Evolutionary conservation across 2,329 filamentous ascomycete genomes (phyloP).

Genomic region (Neonectria ditissima): DNA sequence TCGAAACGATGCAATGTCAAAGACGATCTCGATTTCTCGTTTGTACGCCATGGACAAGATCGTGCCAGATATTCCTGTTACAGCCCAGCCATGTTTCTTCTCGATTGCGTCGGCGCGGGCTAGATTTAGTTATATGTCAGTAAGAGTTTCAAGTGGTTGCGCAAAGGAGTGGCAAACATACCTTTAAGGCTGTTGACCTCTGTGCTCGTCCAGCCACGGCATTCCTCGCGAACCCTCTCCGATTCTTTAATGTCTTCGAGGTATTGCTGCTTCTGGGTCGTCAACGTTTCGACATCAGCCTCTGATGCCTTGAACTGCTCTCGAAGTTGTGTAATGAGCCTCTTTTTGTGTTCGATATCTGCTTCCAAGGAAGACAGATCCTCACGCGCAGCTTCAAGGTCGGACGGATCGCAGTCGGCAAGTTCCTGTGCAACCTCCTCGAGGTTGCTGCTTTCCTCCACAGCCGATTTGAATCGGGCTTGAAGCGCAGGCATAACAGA

Average conservation of each 20-base stretch:
- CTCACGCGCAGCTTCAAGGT: conserved; percentile 79
- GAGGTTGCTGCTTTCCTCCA: conserved; percentile 73
- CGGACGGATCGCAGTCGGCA: conserved; percentile 82
- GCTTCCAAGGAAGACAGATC: conserved; percentile 73
- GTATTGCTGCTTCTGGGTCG: conserved; percentile 76
- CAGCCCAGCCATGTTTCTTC: conserved; percentile 75
- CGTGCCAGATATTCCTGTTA: conserved; percentile 72
- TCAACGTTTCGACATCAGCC: conserved; percentile 69
- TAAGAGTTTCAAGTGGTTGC: neutral
- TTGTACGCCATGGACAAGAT: conserved; percentile 80
- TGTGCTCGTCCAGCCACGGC: conserved; percentile 85
- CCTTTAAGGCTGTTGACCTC: conserved; percentile 86
- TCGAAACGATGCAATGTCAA: conserved; percentile 74
- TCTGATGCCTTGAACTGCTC: conserved; percentile 76
- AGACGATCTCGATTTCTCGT: conserved; percentile 78
- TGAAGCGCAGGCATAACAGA: conserved; percentile 74
- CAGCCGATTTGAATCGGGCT: conserved; percentile 70
- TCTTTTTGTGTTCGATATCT: conserved; percentile 77
- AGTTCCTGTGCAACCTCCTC: conserved; percentile 79
- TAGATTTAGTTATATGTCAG: conserved; percentile 57
- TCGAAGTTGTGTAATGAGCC: conserved; percentile 74
- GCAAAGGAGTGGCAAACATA: conserved; percentile 49
- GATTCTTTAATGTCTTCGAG: conserved; percentile 82
- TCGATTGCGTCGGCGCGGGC: conserved; percentile 75
- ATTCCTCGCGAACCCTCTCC: conserved; percentile 87